Percentiles rank a stretch among this genome's conserved stretches.
Evolutionary conservation across 495 filamentous ascomycete species (phyloP).

Genomic region (Aspergillus ellipticus): DNA sequence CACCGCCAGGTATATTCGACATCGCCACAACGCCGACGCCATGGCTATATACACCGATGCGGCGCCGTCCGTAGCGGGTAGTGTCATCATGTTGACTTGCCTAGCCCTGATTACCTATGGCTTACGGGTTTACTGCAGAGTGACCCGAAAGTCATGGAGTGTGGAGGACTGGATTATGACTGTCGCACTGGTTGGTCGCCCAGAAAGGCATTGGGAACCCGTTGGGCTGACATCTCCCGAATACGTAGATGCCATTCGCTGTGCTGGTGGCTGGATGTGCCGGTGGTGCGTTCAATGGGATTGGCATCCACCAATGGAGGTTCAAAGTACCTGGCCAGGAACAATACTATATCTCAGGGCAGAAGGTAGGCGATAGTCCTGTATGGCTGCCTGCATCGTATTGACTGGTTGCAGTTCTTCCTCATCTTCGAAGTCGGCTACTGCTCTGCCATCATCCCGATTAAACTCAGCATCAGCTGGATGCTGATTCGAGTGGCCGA

Average conservation of each 20-base stretch:
- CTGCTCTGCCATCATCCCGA: slow-evolving; percentile 25
- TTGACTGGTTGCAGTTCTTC: slow-evolving; percentile 16
- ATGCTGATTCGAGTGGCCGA: slow-evolving; percentile 27
- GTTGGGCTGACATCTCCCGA: not conserved
- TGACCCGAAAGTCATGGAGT: slow-evolving; percentile 20
- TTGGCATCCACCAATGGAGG: slow-evolving; percentile 14
- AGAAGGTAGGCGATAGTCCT: slow-evolving; percentile 15
- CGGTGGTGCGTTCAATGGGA: slow-evolving; percentile 26
- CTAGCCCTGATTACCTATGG: slow-evolving; percentile 18
- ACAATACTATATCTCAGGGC: slow-evolving; percentile 15
- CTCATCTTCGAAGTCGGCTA: slow-evolving; percentile 29
- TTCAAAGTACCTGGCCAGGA: slow-evolving; percentile 13
- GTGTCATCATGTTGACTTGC: slow-evolving; percentile 18
- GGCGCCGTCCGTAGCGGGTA: slow-evolving; percentile 18
- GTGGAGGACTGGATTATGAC: slow-evolving; percentile 29
- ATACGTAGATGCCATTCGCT: slow-evolving; percentile 16
- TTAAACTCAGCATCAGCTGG: slow-evolving; percentile 29
- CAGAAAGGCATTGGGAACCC: too few relatives aligned
- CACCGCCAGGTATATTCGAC: not conserved
- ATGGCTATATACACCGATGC: slow-evolving; percentile 22
- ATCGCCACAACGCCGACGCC: not conserved
- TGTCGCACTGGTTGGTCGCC: slow-evolving; percentile 12
- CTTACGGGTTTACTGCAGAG: slow-evolving; percentile 18
- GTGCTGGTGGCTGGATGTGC: slow-evolving; percentile 20
- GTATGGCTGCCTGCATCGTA: not conserved